Base-by-base conservation (phyloP, 225 moss, liverwort and hornwort species). In the Pseudoscleropodium purum region DNA sequence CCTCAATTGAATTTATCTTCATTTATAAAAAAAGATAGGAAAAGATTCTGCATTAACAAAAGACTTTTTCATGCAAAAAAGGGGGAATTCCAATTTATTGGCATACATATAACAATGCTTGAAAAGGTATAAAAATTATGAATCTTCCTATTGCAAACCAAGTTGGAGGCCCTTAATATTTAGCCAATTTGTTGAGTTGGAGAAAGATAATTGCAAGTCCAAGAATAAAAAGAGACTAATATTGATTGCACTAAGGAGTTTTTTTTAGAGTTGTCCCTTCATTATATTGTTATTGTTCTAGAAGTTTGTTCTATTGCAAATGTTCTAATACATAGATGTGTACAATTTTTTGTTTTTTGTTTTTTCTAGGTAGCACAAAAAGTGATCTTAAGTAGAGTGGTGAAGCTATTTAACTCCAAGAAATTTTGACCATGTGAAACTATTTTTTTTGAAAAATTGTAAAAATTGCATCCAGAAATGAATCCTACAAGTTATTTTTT, bases 141-240 rank as follows among this genome's bases (percentile, higher is more conserved):
- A 18, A 43, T 43, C 29, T 29, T 45, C 16, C 29, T 74, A 30
- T 24, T 47, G 18, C 47, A 2, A 47, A 4, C 2, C 4, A 74
- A 47, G 6, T 18, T 30, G 2, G 1, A 17, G 1, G 6, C 4
- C 12, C 11, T 37, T 36, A 3, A 67, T 26, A 69, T 41, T 74
- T 17, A 18, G 10, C 1, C 4, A 29, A 11, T 6, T 47, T 74
- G 6, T 0, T 0, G 3, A 10, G 0, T 30, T 30, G 10, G 18
- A 15, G 0, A 30, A 45, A 11, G 11, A 18, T 0, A 18, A 74
- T 74, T 17, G 6, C 1, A 0, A 10, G n/a, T 2, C 4, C 3
- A 2, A 13, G 18, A 47, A 9, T 43, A 29, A 73, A 73, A 3
- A 43, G 11, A 43, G 3, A 29, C 16, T 9, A n/a, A 29, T 16